Evolutionary conservation across 306 rosid species (phyloP).

Genomic region (Cyamopsis tetragonoloba): DNA sequence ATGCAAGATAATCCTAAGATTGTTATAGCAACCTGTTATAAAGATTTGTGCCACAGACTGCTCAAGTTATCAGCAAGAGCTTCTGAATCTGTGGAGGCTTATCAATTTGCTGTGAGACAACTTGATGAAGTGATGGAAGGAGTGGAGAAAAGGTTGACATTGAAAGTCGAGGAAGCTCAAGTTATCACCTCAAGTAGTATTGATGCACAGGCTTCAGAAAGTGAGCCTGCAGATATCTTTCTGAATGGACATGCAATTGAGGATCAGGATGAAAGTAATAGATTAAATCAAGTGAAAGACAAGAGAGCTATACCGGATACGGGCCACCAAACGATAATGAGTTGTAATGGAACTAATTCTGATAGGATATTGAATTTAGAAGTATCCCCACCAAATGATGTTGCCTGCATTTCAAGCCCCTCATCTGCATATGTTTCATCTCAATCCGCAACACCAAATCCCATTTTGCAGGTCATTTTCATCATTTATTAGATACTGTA

Average conservation of each 20-base stretch:
- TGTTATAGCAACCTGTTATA: slow-evolving; percentile 49
- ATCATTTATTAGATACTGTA: neutral
- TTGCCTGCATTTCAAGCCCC: slow-evolving; percentile 41
- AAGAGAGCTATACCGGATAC: slow-evolving; percentile 18
- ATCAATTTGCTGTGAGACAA: slow-evolving; percentile 40
- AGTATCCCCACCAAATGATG: slow-evolving; percentile 25
- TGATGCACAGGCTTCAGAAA: slow-evolving; percentile 44
- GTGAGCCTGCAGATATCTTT: slow-evolving; percentile 38
- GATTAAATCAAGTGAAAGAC: slow-evolving; percentile 23
- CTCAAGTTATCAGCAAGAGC: slow-evolving; percentile 56
- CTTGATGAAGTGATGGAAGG: slow-evolving; percentile 60
- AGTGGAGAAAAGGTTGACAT: slow-evolving; percentile 51
- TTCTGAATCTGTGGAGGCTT: slow-evolving; percentile 56
- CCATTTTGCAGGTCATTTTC: slow-evolving; percentile 47
- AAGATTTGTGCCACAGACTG: slow-evolving; percentile 44
- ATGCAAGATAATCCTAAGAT: slow-evolving; percentile 38
- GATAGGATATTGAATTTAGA: slow-evolving; percentile 36
- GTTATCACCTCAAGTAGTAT: slow-evolving; percentile 39
- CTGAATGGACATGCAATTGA: slow-evolving; percentile 38
- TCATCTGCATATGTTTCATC: slow-evolving; percentile 43
- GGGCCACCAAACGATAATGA: slow-evolving; percentile 16
- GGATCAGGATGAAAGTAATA: slow-evolving; percentile 39
- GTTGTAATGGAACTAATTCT: slow-evolving; percentile 28
- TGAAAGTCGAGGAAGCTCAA: slow-evolving; percentile 40
- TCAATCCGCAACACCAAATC: slow-evolving; percentile 34